Conservation (phyloP, 2,329 filamentous ascomycete species). For the Rosellinia necatrix region DNA sequence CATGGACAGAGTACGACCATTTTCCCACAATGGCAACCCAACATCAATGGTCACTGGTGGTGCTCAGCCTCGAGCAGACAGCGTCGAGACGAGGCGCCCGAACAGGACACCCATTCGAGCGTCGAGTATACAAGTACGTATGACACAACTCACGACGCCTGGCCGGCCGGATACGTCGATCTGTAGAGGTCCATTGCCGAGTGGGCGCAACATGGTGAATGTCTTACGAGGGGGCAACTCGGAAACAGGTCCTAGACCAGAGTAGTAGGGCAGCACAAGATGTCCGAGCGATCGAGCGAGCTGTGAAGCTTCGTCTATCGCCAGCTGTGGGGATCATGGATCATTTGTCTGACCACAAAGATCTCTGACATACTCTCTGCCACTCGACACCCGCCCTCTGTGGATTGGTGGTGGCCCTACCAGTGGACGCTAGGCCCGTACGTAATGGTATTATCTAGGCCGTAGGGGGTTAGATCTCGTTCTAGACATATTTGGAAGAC, state of each 20-base stretch:
- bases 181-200: conserved; percentile 39
- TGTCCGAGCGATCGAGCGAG: conserved; percentile 19
- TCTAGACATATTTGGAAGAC: conserved; percentile 22
- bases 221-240: conserved; percentile 34
- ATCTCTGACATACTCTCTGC: conserved; percentile 28
- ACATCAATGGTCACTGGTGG: background rate
- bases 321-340: conserved; percentile 30
- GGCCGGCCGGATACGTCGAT: conserved; percentile 41
- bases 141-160: conserved; percentile 40
- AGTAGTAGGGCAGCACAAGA: conserved; percentile 27
- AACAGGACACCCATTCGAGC: conserved; percentile 24
- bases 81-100: conserved; percentile 22
- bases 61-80: conserved; percentile 22
- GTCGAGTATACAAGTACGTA: conserved; percentile 35
- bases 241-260: conserved; percentile 36
- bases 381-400: conserved; percentile 16
- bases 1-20: conserved; percentile 14
- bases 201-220: conserved; percentile 29
- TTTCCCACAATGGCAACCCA: background rate
- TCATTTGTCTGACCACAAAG: conserved; percentile 29
- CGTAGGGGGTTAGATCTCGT: conserved; percentile 18
- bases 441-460: background rate
- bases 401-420: no score
- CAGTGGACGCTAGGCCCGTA: background rate
- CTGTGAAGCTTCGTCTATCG: conserved; percentile 27